These are phyloP conservation scores for Hypsizygus marmoreus DNA, from an alignment of 768 basidiomycete species.

Conservation along the genomic window DNA sequence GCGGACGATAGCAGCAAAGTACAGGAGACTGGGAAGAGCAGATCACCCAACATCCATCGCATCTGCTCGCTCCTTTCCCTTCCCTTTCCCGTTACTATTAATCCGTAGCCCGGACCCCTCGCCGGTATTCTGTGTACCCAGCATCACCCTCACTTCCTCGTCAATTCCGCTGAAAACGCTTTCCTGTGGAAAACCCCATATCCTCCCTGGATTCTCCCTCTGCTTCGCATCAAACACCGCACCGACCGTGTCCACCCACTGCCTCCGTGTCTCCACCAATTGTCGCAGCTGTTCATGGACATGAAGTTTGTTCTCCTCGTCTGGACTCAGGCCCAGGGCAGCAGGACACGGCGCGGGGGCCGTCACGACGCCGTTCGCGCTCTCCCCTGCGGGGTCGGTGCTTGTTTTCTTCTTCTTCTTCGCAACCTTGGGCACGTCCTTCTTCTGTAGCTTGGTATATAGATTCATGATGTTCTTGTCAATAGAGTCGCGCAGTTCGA, in stretches of 20 bases:
- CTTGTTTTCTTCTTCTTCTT: constrained; percentile 73
- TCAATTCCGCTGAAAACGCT: constrained; percentile 80
- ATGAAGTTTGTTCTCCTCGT: constrained; percentile 62
- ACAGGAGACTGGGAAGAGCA: constrained; percentile 5
- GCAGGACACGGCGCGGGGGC: constrained; percentile 66
- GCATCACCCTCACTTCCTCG: constrained; percentile 53
- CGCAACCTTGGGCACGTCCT: constrained; percentile 70
- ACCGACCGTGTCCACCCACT: constrained; percentile 81
- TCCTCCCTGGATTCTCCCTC: constrained; percentile 60
- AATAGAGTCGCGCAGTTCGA: constrained; percentile 79
- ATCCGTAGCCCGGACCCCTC: constrained; percentile 17
- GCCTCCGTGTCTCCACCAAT: constrained; percentile 72
- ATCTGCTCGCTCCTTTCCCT: constrained; percentile 52
- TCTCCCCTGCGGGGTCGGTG: constrained; percentile 23
- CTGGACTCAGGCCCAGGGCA: constrained; percentile 67
- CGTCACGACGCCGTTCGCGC: constrained; percentile 32
- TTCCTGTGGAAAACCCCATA: constrained; percentile 75
- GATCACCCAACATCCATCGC: constrained; percentile 71
- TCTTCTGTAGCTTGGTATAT: constrained; percentile 83
- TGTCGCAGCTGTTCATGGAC: constrained; percentile 70
- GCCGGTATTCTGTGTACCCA: constrained; percentile 25
- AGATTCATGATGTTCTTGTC: constrained; percentile 80
- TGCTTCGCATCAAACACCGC: constrained; percentile 77
- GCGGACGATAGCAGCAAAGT: constrained; percentile 9
- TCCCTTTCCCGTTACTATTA: constrained; percentile 40